A percentile compares a stretch with the other conserved stretches of the same genome.
phyloP scores from a whole-genome alignment of 2,329 filamentous ascomycete genomes.

The Rutstroemia sp. region DNA sequence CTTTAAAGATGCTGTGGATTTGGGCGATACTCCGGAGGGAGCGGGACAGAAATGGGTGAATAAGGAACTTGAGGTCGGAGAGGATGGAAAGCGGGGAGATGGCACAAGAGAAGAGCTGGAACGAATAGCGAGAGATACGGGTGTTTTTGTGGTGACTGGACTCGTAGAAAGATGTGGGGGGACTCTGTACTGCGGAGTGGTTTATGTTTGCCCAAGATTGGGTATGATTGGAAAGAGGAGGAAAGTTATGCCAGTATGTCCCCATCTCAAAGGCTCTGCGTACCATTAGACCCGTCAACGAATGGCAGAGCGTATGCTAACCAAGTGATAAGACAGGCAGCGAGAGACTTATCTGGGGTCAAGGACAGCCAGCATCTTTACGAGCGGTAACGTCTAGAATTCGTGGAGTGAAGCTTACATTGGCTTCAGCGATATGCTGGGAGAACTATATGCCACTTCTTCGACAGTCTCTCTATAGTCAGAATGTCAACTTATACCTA shows the following conservation, averaged over 20 bases:
- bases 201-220: constrained; percentile 70
- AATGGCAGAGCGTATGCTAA: background rate
- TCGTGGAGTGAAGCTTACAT: constrained; percentile 68
- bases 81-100: constrained; percentile 50
- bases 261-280: background rate
- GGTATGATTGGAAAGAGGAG: constrained; percentile 78
- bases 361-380: constrained; percentile 72
- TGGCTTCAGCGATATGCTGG: constrained; percentile 90
- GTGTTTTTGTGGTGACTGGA: constrained; percentile 75
- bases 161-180: constrained; percentile 74
- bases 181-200: constrained; percentile 72
- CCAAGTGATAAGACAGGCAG: constrained; percentile 49
- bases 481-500: constrained; percentile 88
- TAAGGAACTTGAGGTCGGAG: constrained; percentile 47
- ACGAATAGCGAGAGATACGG: constrained; percentile 64
- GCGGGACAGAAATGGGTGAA: constrained; percentile 67
- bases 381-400: constrained; percentile 73
- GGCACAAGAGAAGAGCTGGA: constrained; percentile 78
- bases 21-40: constrained; percentile 70
- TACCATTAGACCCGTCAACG: background rate
- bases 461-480: constrained; percentile 73
- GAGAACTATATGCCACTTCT: constrained; percentile 94
- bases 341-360: constrained; percentile 83
- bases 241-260: constrained; percentile 78
- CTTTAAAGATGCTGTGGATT: constrained; percentile 70